These are phyloP conservation scores for Camillea tinctor DNA, from an alignment of 2,329 filamentous ascomycete genomes.

Conservation along the genomic window DNA sequence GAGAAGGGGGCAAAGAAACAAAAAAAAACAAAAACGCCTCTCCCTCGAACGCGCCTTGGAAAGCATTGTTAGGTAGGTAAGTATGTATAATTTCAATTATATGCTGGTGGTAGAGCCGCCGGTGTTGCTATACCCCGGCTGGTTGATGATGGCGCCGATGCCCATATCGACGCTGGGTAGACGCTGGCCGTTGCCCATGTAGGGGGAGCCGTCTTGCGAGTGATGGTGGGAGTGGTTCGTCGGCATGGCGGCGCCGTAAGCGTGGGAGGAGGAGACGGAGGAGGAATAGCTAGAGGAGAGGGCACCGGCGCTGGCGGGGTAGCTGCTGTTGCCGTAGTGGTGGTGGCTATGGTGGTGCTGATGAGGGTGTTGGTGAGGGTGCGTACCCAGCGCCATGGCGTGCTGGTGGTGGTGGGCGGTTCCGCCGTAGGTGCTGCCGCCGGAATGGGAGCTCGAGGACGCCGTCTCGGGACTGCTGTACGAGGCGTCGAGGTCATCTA, in stretches of 20 bases:
- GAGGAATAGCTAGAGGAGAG: conserved; percentile 48
- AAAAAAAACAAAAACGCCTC: not conserved
- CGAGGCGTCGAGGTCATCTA: conserved; percentile 58
- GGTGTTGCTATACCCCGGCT: conserved; percentile 32
- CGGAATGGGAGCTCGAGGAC: conserved; percentile 43
- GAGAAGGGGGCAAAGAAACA: conserved; percentile 4
- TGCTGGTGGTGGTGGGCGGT: conserved; percentile 14
- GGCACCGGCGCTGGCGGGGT: conserved; percentile 27
- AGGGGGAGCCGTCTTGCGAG: conserved; percentile 44
- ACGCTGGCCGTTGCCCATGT: conserved; percentile 46
- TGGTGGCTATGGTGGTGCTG: conserved; percentile 28
- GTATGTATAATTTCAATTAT: conserved; percentile 4
- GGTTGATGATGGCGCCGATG: conserved; percentile 59
- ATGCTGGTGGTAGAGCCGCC: conserved; percentile 20
- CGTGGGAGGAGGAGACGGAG: conserved; percentile 48
- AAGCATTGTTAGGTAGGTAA: not conserved
- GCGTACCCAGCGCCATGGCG: conserved; percentile 18
- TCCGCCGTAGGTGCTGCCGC: conserved; percentile 34
- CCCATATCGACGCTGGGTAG: conserved; percentile 60
- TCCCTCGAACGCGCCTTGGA: no score
- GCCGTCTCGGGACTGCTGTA: conserved; percentile 55
- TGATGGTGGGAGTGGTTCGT: conserved; percentile 30
- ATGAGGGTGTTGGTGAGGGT: conserved; percentile 23
- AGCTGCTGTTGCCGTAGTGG: conserved; percentile 26
- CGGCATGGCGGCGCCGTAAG: conserved; percentile 30